These are phyloP conservation scores for Oxalis stricta DNA, from an alignment of 441 rosid species.

Conservation along the genomic window DNA sequence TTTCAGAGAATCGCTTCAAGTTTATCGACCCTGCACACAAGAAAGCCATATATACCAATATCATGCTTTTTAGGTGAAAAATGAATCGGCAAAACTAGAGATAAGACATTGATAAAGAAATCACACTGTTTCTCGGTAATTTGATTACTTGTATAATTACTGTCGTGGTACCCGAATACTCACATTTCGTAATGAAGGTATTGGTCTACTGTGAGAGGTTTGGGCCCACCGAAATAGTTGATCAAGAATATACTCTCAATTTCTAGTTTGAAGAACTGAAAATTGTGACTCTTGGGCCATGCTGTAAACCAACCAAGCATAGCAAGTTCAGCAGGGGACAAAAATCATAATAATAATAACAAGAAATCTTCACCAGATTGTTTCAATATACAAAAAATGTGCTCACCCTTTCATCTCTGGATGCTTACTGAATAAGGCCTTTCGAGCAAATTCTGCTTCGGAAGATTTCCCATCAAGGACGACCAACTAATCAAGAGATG, in stretches of 20 bases:
- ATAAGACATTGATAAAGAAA: too few species aligned
- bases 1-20: too few species aligned
- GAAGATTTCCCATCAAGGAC: constrained; percentile 26
- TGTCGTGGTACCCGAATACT: constrained; percentile 13
- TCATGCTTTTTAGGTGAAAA: too few species aligned
- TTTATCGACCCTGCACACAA: too few species aligned
- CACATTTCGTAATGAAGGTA: constrained; percentile 45
- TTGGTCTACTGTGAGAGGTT: constrained; percentile 59
- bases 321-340: not conserved
- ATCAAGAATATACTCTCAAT: constrained; percentile 64
- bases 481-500: constrained; percentile 30
- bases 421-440: constrained; percentile 61
- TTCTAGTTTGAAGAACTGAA: constrained; percentile 54
- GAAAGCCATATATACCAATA: too few species aligned
- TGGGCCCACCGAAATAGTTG: constrained; percentile 86
- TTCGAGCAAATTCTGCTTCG: constrained; percentile 44
- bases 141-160: not conserved
- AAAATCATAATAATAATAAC: not conserved
- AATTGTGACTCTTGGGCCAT: constrained; percentile 72
- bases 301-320: constrained; percentile 24
- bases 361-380: too few species aligned
- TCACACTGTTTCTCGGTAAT: not conserved
- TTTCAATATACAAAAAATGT: not conserved
- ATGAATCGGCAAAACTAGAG: too few species aligned
- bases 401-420: constrained; percentile 74